These are phyloP conservation scores for Lactifluus pinguis DNA, from an alignment of 768 basidiomycete species.

Conservation along the genomic window DNA sequence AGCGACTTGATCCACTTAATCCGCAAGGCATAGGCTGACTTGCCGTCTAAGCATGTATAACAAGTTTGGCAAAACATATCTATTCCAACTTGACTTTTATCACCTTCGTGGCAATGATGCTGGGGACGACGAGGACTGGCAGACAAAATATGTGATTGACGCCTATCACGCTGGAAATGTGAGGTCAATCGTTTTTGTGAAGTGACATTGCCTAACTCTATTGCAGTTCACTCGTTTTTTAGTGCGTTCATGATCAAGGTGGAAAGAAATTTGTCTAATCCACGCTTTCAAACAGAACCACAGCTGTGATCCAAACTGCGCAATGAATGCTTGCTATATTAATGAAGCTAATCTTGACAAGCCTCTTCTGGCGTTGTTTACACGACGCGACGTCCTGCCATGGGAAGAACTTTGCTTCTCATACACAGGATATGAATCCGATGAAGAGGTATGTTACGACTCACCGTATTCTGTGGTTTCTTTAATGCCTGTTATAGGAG, in stretches of 20 bases:
- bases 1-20: conserved; percentile 22
- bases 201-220: conserved; percentile 3
- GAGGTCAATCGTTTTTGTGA: conserved; percentile 25
- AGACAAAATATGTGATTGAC: conserved; percentile 56
- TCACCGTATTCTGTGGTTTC: background rate
- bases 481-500: background rate
- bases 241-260: conserved; percentile 34
- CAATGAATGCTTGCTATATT: conserved; percentile 64
- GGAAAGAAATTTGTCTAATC: background rate
- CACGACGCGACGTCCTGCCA: conserved; percentile 49
- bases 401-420: conserved; percentile 72
- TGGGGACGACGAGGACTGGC: conserved; percentile 25
- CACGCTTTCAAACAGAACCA: conserved; percentile 54
- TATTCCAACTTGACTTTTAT: conserved; percentile 77
- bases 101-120: conserved; percentile 35
- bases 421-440: conserved; percentile 46
- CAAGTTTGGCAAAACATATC: conserved; percentile 62
- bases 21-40: background rate
- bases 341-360: conserved; percentile 67
- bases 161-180: conserved; percentile 86
- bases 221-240: conserved; percentile 83
- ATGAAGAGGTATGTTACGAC: conserved; percentile 23
- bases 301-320: conserved; percentile 82
- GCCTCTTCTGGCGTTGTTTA: conserved; percentile 61
- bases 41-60: conserved; percentile 52